Conservation (phyloP, 805 yeast species). For the Nakazawaea sp. region DNA sequence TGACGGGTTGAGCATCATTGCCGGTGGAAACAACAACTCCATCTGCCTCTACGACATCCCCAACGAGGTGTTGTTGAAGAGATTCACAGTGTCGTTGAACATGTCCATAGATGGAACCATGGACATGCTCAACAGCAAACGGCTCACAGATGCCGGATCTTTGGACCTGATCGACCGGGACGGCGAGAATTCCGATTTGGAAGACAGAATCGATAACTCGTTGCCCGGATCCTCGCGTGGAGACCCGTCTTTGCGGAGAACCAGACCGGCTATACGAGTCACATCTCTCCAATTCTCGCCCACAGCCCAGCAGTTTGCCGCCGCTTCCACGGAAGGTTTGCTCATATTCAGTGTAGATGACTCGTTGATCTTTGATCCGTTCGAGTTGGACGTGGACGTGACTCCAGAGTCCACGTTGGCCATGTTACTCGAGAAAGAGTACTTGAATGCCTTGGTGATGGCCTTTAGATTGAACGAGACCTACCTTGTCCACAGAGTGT, state of each 20-base stretch:
- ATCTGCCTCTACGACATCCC: constrained; percentile 87
- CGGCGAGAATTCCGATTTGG: constrained; percentile 82
- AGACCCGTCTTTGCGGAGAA: constrained; percentile 69
- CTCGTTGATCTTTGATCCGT: constrained; percentile 78
- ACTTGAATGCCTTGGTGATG: constrained; percentile 80
- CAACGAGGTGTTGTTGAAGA: constrained; percentile 76
- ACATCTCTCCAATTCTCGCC: constrained; percentile 80
- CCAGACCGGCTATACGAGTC: constrained; percentile 79
- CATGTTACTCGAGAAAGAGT: constrained; percentile 52
- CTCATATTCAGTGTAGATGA: constrained; percentile 77
- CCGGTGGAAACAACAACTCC: constrained; percentile 90
- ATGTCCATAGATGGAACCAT: constrained; percentile 89
- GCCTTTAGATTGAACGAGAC: constrained; percentile 86
- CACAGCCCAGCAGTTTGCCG: constrained; percentile 83
- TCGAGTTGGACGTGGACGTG: constrained; percentile 86
- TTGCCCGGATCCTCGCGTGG: constrained; percentile 83
- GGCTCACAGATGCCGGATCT: constrained; percentile 85
- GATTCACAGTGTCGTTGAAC: constrained; percentile 81
- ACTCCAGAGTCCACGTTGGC: constrained; percentile 74
- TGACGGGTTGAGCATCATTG: constrained; percentile 83
- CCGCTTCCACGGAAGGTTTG: constrained; percentile 92
- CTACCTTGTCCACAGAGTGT: constrained; percentile 63
- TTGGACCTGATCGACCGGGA: constrained; percentile 73
- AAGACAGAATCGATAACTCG: constrained; percentile 66
- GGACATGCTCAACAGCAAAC: constrained; percentile 68